Base-by-base conservation (phyloP, 2,329 filamentous ascomycete genomes). In the Colletotrichum eleusines region DNA sequence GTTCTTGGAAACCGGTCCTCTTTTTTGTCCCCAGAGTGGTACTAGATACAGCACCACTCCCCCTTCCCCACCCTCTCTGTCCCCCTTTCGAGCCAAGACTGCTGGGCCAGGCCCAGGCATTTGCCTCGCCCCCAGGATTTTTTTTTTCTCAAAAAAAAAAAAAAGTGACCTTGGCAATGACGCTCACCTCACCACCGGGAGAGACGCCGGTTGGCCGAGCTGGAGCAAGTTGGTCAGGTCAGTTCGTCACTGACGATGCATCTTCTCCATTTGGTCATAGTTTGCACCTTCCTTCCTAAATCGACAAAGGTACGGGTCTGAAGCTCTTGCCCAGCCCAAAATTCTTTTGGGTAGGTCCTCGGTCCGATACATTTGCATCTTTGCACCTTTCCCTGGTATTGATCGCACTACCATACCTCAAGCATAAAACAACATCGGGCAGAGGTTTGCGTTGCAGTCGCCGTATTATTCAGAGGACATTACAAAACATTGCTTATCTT, bases 81-180 rank as follows among this genome's bases (percentile, higher is more conserved):
- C 38, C 44, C 63, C 28, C 16, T 42, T 46, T 65, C 28, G 35
- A 46, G 63, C 57, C 57, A 44, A 63, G 50, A 60, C 59, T 51
- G 38, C 59, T 60, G 38, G 33, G 62, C 55, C 50, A 40, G 59
- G 28, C 57, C 50, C 57, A 46, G 44, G 67, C 31, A 67, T 66
- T 71, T 62, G 58, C 58, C 68, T 71, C 53, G 48, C 46, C 46
- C 46, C 33, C 12, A 5, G 6, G 26, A 31, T 6, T 6, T 2
- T 33, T 33, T 3, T 33, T 33, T 33, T 33, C 31, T n/a, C n/a
- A 18, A 18, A 38, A 5, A 40, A 16, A 16, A 1, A 20, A 42
- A 14, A 42, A 31, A 38, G 23, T 31, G 55, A 38, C 38, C 26
- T 51, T 53, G 63, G 69, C 58, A 64, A 71, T 71, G 64, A 71